Evolutionary conservation across 164 flowering plant genomes (phyloP).

Genomic region (grape (Vitis vinifera)): ASM3070453v1 NC_081809.1:18962501-18963000

Average conservation of each 20-base stretch:
- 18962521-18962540: too few species aligned
- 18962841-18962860: conserved; percentile 91
- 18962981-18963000: not conserved
- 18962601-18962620: too few species aligned
- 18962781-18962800: not conserved
- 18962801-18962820: not conserved
- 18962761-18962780: not conserved
- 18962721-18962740: too few species aligned
- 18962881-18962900: conserved; percentile 99
- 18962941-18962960: conserved; percentile 80
- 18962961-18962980: conserved; percentile 11
- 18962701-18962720: too few species aligned
- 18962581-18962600: too few species aligned
- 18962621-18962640: too few species aligned
- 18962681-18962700: too few species aligned
- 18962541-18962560: too few species aligned
- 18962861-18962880: conserved; percentile 96
- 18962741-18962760: not conserved
- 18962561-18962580: too few species aligned
- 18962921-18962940: conserved; percentile 97
- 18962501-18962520: too few species aligned
- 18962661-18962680: too few species aligned
- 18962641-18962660: too few species aligned
- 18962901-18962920: conserved; percentile 88
- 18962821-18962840: not conserved